These are phyloP conservation scores for Mycena rosella DNA, from an alignment of 768 basidiomycete species.

Conservation along the genomic window DNA sequence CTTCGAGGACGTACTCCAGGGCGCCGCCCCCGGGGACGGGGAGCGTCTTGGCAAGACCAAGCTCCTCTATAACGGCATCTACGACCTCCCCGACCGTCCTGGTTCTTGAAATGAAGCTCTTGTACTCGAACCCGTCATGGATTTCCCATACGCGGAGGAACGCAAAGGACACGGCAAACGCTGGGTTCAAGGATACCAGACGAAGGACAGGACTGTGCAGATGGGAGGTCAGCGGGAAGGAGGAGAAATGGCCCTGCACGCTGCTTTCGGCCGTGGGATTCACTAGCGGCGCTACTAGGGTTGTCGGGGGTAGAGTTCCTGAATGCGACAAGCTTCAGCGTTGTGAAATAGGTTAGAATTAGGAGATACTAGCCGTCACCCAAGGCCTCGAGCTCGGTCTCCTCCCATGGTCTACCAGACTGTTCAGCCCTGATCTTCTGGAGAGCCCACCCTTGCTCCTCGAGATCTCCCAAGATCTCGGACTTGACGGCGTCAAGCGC, in stretches of 20 bases:
- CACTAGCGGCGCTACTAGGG: slow-evolving; percentile 66
- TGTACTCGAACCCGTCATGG: slow-evolving; percentile 78
- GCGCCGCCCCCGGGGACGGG: slow-evolving; percentile 76
- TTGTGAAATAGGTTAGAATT: background rate
- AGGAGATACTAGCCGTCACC: slow-evolving; percentile 66
- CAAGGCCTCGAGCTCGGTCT: slow-evolving; percentile 74
- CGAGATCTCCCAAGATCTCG: slow-evolving; percentile 69
- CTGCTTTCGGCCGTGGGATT: slow-evolving; percentile 52
- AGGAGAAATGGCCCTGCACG: slow-evolving; percentile 72
- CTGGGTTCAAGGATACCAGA: slow-evolving; percentile 77
- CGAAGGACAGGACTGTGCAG: slow-evolving; percentile 76
- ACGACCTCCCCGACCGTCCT: slow-evolving; percentile 70
- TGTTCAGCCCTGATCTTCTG: slow-evolving; percentile 72
- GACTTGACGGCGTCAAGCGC: slow-evolving; percentile 60
- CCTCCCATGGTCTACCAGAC: slow-evolving; percentile 76
- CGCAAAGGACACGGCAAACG: slow-evolving; percentile 62
- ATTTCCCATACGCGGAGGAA: slow-evolving; percentile 84
- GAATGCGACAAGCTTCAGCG: slow-evolving; percentile 17
- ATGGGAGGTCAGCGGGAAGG: slow-evolving; percentile 77
- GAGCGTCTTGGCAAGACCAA: slow-evolving; percentile 76
- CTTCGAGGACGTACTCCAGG: slow-evolving; percentile 82
- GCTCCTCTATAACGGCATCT: slow-evolving; percentile 65
- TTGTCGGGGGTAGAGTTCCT: slow-evolving; percentile 65
- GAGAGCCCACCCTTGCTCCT: slow-evolving; percentile 75
- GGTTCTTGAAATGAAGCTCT: slow-evolving; percentile 70